Conservation (phyloP, 2,329 filamentous ascomycete species). For the Cytospora piceae region DNA sequence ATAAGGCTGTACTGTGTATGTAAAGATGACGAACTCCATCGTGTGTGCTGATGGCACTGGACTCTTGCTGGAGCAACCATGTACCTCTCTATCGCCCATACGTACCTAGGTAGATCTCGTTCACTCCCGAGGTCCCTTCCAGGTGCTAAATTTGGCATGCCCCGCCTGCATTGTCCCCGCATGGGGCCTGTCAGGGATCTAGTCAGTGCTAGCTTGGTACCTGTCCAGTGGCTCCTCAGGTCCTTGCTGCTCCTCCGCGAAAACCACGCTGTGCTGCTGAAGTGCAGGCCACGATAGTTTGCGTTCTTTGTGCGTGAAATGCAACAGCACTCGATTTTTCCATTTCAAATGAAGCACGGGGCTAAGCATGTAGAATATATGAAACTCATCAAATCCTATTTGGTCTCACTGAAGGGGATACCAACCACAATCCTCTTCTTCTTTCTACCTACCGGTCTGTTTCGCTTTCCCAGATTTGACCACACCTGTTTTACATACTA, state of each 20-base stretch:
- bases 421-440: not conserved
- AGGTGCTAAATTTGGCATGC: not conserved
- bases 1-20: no score
- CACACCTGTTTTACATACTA: not conserved
- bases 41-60: not conserved
- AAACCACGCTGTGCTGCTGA: conserved; percentile 28
- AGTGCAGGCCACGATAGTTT: conserved; percentile 10
- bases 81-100: not conserved
- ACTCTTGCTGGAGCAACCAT: no score
- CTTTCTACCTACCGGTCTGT: not conserved
- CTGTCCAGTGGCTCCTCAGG: not conserved
- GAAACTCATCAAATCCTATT: not conserved
- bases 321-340: conserved; percentile 16
- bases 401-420: not conserved
- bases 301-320: conserved; percentile 30
- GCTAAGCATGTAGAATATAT: not conserved
- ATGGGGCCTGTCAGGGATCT: no score
- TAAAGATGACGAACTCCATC: not conserved
- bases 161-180: no score
- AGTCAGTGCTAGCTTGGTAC: not conserved
- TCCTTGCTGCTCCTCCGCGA: conserved; percentile 15
- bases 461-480: not conserved
- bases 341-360: conserved; percentile 1
- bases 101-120: no score
- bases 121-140: no score